Evolutionary conservation across 768 basidiomycete genomes (phyloP).

Genomic region (Russula abietina): DNA sequence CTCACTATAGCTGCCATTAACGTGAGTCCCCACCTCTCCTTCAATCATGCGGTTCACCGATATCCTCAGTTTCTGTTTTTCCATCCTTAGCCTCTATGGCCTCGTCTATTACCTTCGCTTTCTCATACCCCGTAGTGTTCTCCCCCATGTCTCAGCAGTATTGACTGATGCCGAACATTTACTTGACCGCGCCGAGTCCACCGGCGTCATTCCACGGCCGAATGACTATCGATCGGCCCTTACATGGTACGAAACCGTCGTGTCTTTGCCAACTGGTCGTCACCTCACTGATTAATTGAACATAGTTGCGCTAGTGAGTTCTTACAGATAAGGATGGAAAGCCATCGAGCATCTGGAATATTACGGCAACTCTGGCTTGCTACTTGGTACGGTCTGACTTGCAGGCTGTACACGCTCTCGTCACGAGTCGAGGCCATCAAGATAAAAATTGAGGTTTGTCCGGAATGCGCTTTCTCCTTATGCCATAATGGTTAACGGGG

Average conservation of each 20-base stretch:
- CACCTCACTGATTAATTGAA: no score
- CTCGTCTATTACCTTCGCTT: no score
- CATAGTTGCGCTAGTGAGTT: neutral
- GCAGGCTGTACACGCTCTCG: neutral
- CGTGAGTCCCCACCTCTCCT: neutral
- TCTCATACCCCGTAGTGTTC: neutral
- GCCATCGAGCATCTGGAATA: neutral
- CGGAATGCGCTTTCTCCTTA: neutral
- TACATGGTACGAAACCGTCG: neutral
- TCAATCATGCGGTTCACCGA: neutral
- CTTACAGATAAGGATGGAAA: slow-evolving; percentile 1
- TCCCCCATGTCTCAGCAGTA: neutral
- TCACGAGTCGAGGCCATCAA: neutral
- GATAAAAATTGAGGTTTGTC: neutral
- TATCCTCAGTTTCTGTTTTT: neutral
- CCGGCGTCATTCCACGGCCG: neutral
- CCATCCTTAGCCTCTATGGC: no score
- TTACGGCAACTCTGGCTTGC: slow-evolving; percentile 2
- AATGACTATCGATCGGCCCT: neutral
- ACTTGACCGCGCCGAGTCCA: no score
- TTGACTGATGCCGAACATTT: neutral
- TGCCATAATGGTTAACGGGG: neutral
- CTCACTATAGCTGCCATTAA: neutral
- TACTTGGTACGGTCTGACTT: neutral
- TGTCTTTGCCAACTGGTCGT: no score